Percentiles rank a stretch among this genome's conserved stretches.
phyloP scores from a whole-genome alignment of 495 filamentous ascomycete species.

The Astrothelium subdiscretum region DNA sequence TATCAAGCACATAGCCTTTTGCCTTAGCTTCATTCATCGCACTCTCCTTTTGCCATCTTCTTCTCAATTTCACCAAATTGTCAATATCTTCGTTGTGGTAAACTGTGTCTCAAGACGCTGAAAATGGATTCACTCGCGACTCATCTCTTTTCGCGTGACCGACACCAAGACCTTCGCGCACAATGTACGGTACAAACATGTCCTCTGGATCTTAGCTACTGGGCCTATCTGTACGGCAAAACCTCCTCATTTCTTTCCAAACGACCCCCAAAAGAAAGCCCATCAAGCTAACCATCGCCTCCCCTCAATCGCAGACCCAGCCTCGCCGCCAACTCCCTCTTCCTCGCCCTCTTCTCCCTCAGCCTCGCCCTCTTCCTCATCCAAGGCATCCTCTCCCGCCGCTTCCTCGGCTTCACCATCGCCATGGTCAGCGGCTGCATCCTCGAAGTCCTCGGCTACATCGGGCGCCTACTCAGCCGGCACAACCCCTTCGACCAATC shows the following conservation, averaged over 20 bases:
- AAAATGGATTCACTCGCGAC: background rate
- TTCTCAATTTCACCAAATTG: background rate
- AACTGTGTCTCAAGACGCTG: background rate
- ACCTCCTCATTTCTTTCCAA: background rate
- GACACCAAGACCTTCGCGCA: slow-evolving; percentile 9
- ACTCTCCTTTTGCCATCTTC: too few relatives aligned
- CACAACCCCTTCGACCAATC: slow-evolving; percentile 11
- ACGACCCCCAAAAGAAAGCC: background rate
- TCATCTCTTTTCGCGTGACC: background rate
- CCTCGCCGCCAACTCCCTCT: slow-evolving; percentile 10
- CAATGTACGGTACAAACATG: slow-evolving; percentile 22
- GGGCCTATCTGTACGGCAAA: slow-evolving; percentile 15
- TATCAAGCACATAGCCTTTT: too few relatives aligned
- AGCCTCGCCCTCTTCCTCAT: slow-evolving; percentile 12
- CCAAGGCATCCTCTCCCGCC: slow-evolving; percentile 9
- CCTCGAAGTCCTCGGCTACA: slow-evolving; percentile 16
- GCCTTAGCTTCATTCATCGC: too few relatives aligned
- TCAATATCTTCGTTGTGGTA: background rate
- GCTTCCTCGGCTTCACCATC: slow-evolving; percentile 10
- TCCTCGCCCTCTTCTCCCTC: slow-evolving; percentile 14
- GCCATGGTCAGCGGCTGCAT: slow-evolving; percentile 11
- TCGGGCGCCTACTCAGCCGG: slow-evolving; percentile 13
- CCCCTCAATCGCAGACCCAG: slow-evolving; percentile 14
- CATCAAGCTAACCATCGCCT: background rate
- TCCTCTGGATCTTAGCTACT: slow-evolving; percentile 17